Evolutionary conservation across 352 stramenopile genomes (phyloP).

Genomic region (Phytophthora cryptogea): DNA sequence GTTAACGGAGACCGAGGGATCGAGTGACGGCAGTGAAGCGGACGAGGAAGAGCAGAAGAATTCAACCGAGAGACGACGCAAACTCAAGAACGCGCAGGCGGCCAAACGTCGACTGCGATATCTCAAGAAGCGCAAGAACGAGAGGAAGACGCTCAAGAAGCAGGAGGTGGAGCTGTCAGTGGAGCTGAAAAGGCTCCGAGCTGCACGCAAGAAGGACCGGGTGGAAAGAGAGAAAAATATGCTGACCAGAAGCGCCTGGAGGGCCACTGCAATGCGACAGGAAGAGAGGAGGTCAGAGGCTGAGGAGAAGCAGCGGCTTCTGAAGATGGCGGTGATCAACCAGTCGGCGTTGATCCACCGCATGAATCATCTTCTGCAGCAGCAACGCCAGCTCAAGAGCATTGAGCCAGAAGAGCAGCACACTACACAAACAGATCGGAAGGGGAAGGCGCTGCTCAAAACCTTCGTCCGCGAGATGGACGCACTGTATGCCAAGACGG

Average conservation of each 20-base stretch:
- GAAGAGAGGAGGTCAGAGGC: slow-evolving; percentile 25
- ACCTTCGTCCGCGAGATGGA: slow-evolving; percentile 34
- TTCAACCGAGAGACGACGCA: slow-evolving; percentile 8
- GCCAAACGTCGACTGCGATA: slow-evolving; percentile 23
- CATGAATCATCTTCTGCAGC: slow-evolving; percentile 14
- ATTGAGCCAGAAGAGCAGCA: slow-evolving; percentile 5
- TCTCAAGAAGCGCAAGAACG: slow-evolving; percentile 25
- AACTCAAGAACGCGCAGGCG: slow-evolving; percentile 23
- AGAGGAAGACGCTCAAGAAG: slow-evolving; percentile 22
- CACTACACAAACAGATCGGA: background rate
- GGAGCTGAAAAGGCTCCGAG: slow-evolving; percentile 15
- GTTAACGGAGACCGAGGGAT: slow-evolving; percentile 6
- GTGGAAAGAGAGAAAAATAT: slow-evolving; percentile 21
- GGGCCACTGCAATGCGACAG: slow-evolving; percentile 20
- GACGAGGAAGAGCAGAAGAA: background rate
- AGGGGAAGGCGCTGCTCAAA: slow-evolving; percentile 18
- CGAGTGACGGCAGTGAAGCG: background rate
- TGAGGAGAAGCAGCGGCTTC: slow-evolving; percentile 21
- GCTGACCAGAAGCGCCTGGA: slow-evolving; percentile 23
- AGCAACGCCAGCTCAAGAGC: slow-evolving; percentile 12
- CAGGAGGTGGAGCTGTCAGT: slow-evolving; percentile 22
- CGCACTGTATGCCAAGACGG: slow-evolving; percentile 27
- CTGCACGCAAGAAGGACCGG: slow-evolving; percentile 3
- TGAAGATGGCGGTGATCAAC: slow-evolving; percentile 18
- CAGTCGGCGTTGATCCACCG: slow-evolving; percentile 25